Evolutionary conservation across 169 alveolate genomes (phyloP), one percentile per base, ranked within the genome.

Genomic region (Cryptosporidium canis): DNA sequence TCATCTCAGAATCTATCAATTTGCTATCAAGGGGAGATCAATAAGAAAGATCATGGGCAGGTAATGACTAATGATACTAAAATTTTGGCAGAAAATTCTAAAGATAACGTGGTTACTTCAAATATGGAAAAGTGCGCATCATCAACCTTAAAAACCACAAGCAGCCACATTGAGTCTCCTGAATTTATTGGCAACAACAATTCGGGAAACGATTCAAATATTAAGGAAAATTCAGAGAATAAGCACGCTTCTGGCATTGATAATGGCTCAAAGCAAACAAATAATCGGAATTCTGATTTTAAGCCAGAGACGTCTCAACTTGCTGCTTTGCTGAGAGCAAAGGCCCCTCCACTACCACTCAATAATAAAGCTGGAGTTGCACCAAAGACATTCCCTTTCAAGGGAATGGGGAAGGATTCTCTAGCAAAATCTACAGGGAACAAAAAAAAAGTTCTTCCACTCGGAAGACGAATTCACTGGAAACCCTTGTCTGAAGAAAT

Each of bases 381-480:
- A 43, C 29, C 87, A 11, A 77, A 58, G 33, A 6, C 47, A 0
- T 70, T 16, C 9, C 84, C 84, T 55, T 27, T 61, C 48, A 70
- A 70, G 18, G 84, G 66, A 31, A 14, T 35, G 1, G 67, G 37
- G 3, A 70, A 70, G 18, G 67, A 55, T 31, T 41, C 64, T 35
- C 37, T 44, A 21, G 61, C 35, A 21, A 24, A 21, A n/a, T 37
- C 53, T 14, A 21, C 8, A 9, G 24, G 18, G 35, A 44, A 61
- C 1, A 77, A 77, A 18, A 55, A 61, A 24, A 77, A 63, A 21
- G 55, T 83, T 63, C 91, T 83, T 29, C 93, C 93, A 18, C 43
- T 90, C 33, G 90, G 91, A 8, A 67, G 93, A 41, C 61, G 83
- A 64, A 90, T 90, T 31, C 93, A 90, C 83, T 90, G 93, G 93